Base-by-base conservation (phyloP, 352 stramenopile species). In the Hyaloperonospora arabidopsidis region DNA sequence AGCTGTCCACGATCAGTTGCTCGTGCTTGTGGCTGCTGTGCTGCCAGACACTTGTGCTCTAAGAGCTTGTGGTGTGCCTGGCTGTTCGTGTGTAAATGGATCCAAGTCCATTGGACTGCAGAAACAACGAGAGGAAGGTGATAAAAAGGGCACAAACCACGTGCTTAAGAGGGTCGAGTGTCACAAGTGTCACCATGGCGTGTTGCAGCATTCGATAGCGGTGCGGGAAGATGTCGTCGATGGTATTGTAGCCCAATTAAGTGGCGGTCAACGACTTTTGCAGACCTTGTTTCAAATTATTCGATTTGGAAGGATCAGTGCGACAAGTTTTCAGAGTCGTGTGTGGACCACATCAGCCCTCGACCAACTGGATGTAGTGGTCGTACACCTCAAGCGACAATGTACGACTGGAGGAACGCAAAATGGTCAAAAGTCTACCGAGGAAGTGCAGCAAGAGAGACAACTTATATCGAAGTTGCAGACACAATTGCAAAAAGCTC, bases 111-210 rank as follows among this genome's bases (percentile, higher is more conserved):
- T 81, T 7, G 52, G 46, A 19, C 43, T 86, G 0, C 43, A 51
- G 14, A 21, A 14, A 8, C 46, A 68, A 14, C 18, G 17, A 4
- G 17, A 21, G 40, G 63, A 68, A 0, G 46, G 62, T 3, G 18
- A 0, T 14, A 35, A 61, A 2, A 71, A 55, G 46, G 67, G 46
- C 11, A 63, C 59, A 8, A 63, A 72, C 22, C 48, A 76, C 38
- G 23, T 74, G 7, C 15, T 88, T 3, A 52, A 69, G 21, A 49
- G 40, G 0, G 65, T 61, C 0, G 60, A 76, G 46, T 92, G 81
- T 57, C 65, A 69, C 15, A 79, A 74, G 19, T 92, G 81, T 54
- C 69, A 85, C 39, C 81, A 92, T 43, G 77, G 79, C 13, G 69
- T 84, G 15, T 57, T 89, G 21, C 79, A 89, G 51, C 81, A 92